Evolutionary conservation across 164 flowering plant genomes (phyloP).

Genomic region (Magnolia officinalis): DNA sequence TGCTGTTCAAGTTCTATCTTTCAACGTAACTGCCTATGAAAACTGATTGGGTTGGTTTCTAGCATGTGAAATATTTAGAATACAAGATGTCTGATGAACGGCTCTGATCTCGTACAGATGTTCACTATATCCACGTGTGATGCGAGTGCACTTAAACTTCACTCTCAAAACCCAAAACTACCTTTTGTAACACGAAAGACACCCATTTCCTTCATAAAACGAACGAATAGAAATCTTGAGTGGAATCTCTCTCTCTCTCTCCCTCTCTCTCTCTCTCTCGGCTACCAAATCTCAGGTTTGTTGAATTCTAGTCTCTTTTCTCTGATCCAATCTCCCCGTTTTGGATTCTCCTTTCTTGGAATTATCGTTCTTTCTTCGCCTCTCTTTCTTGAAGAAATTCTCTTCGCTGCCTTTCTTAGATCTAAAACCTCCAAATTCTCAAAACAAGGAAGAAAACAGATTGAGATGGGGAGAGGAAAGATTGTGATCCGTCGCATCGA

Average conservation of each 20-base stretch:
- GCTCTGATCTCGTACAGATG: too few species aligned
- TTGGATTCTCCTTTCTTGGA: neutral
- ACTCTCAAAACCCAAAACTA: too few species aligned
- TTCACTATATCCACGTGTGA: too few species aligned
- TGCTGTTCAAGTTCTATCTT: too few species aligned
- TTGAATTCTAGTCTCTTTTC: neutral
- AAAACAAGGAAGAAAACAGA: constrained; percentile 9
- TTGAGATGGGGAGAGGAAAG: constrained; percentile 76
- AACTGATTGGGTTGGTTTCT: too few species aligned
- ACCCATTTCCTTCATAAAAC: neutral
- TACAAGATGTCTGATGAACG: too few species aligned
- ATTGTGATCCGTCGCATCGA: constrained; percentile 69
- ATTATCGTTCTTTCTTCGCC: neutral
- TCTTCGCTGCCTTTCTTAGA: neutral
- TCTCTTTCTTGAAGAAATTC: neutral
- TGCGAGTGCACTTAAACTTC: too few species aligned
- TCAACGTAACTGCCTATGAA: too few species aligned
- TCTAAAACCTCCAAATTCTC: neutral
- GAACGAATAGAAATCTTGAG: neutral
- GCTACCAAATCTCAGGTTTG: neutral
- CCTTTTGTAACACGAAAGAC: too few species aligned
- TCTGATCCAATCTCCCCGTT: neutral
- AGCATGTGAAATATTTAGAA: too few species aligned
- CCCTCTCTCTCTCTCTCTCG: neutral
- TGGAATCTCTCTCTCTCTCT: constrained; percentile 1